Base-by-base conservation (phyloP, 2,329 filamentous ascomycete species). In the Colletotrichum falcatum region DNA sequence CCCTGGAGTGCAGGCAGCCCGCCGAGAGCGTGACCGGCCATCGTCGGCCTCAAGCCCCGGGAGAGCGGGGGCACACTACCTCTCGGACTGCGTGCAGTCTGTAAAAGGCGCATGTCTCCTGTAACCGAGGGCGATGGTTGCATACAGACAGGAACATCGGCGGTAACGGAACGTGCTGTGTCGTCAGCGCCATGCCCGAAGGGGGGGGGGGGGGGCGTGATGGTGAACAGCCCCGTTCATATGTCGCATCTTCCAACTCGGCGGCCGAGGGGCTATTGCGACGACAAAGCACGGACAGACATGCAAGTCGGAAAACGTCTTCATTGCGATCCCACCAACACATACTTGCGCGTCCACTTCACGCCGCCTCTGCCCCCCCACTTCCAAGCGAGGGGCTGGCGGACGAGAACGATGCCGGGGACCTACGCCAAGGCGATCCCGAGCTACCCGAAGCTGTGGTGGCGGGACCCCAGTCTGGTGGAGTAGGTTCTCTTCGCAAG, bases 371-470 rank as follows among this genome's bases (percentile, higher is more conserved):
- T 83, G 6, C 80, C 81, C 0, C 18, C 48, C 81, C 0, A 16
- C 48, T 0, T 61, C 61, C 5, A 80, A 82, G 59, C 58, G 70
- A 26, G 66, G 66, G 65, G 0, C 64, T 82, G 20, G 73, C 75
- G 1, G 1, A 74, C 77, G 1, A 66, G 71, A 11, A 81, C 79
- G 5, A 77, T 74, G 23, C 75, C 78, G 0, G 81, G 81, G 2
- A 74, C 77, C 61, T 82, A 80, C 59, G 78, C 77, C 51, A 83
- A 83, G 67, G 71, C 75, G 2, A 77, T 83, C 7, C 67, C 85
- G 12, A 77, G 82, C 37, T 88, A 83, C 75, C n/a, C n/a, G n/a
- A n/a, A n/a, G n/a, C n/a, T n/a, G n/a, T n/a, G n/a, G n/a, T n/a
- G n/a, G n/a, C n/a, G n/a, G n/a, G n/a, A n/a, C n/a, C n/a, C n/a